Evolutionary conservation across 2,329 filamentous ascomycete species (phyloP).

Genomic region (Verticillium longisporum): DNA sequence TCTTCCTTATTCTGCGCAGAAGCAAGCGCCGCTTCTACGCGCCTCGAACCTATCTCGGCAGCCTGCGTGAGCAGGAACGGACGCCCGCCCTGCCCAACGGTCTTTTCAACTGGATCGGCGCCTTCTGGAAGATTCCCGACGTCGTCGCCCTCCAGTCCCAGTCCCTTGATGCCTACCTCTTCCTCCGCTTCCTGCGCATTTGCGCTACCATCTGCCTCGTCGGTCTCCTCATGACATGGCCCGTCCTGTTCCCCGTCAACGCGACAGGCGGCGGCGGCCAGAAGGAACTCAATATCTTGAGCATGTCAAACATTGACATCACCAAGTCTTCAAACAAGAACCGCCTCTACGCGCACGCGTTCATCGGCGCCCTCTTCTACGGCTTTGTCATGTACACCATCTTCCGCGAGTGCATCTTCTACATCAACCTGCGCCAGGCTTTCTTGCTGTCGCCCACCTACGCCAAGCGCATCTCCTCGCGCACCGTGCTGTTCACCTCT

Average conservation of each 20-base stretch:
- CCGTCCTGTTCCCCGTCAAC: conserved; percentile 80
- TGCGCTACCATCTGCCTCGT: conserved; percentile 71
- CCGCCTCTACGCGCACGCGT: conserved; percentile 75
- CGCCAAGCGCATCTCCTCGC: conserved; percentile 77
- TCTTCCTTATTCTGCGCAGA: conserved; percentile 38
- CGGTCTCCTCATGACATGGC: conserved; percentile 79
- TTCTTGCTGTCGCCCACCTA: conserved; percentile 83
- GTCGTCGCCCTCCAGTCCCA: conserved; percentile 76
- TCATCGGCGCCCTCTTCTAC: conserved; percentile 76
- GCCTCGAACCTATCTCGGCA: conserved; percentile 42
- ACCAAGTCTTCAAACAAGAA: conserved; percentile 42
- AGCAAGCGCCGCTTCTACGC: conserved; percentile 41
- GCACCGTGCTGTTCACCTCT: conserved; percentile 82
- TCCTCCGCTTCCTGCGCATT: conserved; percentile 78
- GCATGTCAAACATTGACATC: conserved; percentile 67
- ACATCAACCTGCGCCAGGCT: conserved; percentile 87
- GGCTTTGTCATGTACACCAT: conserved; percentile 85
- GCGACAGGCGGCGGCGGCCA: conserved; percentile 65
- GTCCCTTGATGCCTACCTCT: conserved; percentile 79
- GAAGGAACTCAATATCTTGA: conserved; percentile 67
- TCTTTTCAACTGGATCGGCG: conserved; percentile 54
- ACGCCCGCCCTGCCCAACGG: conserved; percentile 49
- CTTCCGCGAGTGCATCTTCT: conserved; percentile 82
- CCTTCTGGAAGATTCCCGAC: conserved; percentile 60
- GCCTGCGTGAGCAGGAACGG: conserved; percentile 43